Conservation (phyloP, 2,329 filamentous ascomycete genomes). For the Conoideocrella luteorostrata region DNA sequence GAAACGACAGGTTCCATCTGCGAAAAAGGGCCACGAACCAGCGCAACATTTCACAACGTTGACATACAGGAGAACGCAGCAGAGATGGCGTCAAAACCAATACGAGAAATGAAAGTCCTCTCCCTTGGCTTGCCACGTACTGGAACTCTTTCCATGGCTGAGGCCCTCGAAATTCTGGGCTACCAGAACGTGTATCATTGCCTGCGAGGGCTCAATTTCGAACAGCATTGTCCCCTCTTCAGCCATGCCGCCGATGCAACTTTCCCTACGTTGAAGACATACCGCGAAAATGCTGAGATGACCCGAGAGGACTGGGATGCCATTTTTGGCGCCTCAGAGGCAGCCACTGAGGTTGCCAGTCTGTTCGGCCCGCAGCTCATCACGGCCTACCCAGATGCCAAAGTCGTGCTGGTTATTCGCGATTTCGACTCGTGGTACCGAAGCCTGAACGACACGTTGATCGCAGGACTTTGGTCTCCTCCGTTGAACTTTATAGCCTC, state of each 20-base stretch:
- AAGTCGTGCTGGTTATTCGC: constrained; percentile 25
- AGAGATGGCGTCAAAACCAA: not conserved
- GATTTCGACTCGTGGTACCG: constrained; percentile 25
- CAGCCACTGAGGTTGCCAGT: constrained; percentile 21
- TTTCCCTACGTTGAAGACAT: constrained; percentile 19
- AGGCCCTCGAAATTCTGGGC: constrained; percentile 25
- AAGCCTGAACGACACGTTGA: constrained; percentile 24
- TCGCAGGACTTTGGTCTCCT: constrained; percentile 18
- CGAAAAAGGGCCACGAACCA: no score
- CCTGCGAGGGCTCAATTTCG: constrained; percentile 17
- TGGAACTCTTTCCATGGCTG: constrained; percentile 26
- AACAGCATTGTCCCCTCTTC: constrained; percentile 19
- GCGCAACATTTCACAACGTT: no score
- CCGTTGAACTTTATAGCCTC: constrained; percentile 13
- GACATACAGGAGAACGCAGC: no score
- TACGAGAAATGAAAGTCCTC: constrained; percentile 15
- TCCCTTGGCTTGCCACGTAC: constrained; percentile 25
- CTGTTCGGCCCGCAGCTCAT: constrained; percentile 23
- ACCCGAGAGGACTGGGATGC: constrained; percentile 26
- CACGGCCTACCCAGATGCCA: constrained; percentile 25
- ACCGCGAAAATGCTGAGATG: constrained; percentile 18
- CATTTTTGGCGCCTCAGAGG: constrained; percentile 24
- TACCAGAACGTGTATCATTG: constrained; percentile 28
- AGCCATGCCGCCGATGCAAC: constrained; percentile 22
- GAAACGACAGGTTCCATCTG: no score